Evolutionary conservation across 257 asterid species (phyloP), one percentile per base, ranked within the genome.

Genomic region (Przewalskia tangutica): DNA sequence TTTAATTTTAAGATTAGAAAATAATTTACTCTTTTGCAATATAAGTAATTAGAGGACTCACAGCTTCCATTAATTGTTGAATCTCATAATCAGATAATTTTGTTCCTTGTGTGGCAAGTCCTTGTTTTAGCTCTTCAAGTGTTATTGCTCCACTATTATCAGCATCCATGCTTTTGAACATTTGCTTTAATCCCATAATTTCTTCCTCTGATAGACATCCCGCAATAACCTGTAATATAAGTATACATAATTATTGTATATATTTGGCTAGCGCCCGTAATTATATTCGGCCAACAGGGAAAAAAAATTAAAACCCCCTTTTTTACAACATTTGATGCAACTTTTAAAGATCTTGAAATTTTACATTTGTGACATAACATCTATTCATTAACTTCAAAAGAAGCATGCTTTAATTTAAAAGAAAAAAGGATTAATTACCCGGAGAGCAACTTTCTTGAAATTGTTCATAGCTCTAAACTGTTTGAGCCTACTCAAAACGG

Each of bases 401-500:
- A 40, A 40, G 6, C 2, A 40, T 40, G 44, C 44, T 44, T 44
- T 44, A 5, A 5, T 44, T 44, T 1, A 44, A 44, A 44, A 44
- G 50, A 34, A 34, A 14, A 36, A 14, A 6, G 0, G 11, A 65
- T 13, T 34, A 0, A 1, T 77, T 90, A 91, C 94, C 90, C 94
- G 67, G 12, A 92, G 92, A 36, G 94, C 97, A 70, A 92, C 94
- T 90, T 92, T 92, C 79, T 92, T 92, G 88, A 92, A 92, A 78
- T 92, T 88, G 82, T 92, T 92, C 97, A 92, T 92, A 50, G 97
- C 97, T 85, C 91, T 85, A 86, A 92, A 92, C 81, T 92, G 97
- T 80, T 92, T 92, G 87, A 92, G 92, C 77, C 94, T 88, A 77
- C 82, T 89, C 68, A 92, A 64, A 76, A 92, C 97, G 82, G 94